Evolutionary conservation across 2,329 filamentous ascomycete genomes (phyloP).

Genomic region (Sporothrix luriei): DNA sequence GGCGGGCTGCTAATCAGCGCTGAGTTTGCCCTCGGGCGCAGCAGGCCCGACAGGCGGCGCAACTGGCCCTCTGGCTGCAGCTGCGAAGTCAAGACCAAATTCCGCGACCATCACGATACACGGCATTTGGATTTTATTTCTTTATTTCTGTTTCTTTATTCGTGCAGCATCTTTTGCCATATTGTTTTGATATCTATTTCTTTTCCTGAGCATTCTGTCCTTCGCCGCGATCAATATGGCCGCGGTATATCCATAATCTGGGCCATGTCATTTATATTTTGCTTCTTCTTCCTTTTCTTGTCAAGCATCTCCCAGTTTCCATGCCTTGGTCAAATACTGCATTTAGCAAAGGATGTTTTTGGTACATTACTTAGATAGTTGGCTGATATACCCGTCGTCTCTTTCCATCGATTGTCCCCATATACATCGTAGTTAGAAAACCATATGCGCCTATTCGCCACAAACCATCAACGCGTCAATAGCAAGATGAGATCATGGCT

Average conservation of each 20-base stretch:
- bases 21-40: background rate
- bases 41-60: background rate
- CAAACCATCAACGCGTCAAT: background rate
- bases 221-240: background rate
- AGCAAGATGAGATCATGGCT: background rate
- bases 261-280: background rate
- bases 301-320: background rate
- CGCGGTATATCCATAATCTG: background rate
- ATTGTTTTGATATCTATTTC: too few species aligned
- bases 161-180: background rate
- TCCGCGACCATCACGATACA: background rate
- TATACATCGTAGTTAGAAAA: background rate
- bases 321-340: background rate
- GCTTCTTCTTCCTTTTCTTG: background rate
- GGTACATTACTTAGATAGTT: background rate
- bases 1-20: background rate
- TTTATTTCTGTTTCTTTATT: background rate
- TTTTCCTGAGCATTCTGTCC: background rate
- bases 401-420: background rate
- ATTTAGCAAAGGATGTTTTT: background rate
- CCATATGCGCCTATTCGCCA: background rate
- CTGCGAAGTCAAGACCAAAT: background rate
- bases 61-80: background rate
- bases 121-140: background rate
- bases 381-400: background rate